Conservation (phyloP, 345 rosid species). For the Limnanthes douglasii region DNA sequence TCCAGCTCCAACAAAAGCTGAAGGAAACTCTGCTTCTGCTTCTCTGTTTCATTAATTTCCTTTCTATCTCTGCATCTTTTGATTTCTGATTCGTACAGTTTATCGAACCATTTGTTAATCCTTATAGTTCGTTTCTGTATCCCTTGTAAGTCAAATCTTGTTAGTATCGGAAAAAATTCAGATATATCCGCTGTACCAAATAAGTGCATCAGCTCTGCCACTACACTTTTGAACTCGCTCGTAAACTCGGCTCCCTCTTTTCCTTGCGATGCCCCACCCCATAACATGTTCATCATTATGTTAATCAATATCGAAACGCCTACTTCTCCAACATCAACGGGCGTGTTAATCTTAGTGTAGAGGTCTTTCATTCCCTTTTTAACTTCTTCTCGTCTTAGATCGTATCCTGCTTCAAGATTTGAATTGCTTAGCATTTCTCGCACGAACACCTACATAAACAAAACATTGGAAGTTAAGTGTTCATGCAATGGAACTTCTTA, state of each 20-base stretch:
- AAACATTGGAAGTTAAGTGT: too few relatives aligned
- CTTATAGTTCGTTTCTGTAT: slow-evolving; percentile 8
- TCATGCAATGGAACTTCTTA: too few relatives aligned
- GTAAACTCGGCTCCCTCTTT: slow-evolving; percentile 2
- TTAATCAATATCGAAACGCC: slow-evolving; percentile 8
- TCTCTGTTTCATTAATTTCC: too few relatives aligned
- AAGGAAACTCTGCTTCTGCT: too few relatives aligned
- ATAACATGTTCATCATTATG: slow-evolving; percentile 13
- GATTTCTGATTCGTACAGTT: slow-evolving; percentile 10
- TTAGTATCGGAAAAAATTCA: slow-evolving; percentile 25
- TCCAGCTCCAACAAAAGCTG: too few relatives aligned
- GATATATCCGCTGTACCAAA: slow-evolving; percentile 27
- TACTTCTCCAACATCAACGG: too few relatives aligned
- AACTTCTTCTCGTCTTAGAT: slow-evolving; percentile 13
- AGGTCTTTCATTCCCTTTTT: slow-evolving; percentile 7
- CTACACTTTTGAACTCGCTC: slow-evolving; percentile 7
- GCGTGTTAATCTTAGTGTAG: too few relatives aligned
- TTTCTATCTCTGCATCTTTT: too few relatives aligned
- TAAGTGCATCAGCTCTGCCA: slow-evolving; percentile 9
- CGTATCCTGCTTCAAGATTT: slow-evolving; percentile 16
- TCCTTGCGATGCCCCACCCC: slow-evolving; percentile 18
- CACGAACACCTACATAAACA: slow-evolving; percentile 10
- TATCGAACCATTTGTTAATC: slow-evolving; percentile 1
- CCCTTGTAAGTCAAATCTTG: slow-evolving; percentile 31
- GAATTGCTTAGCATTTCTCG: slow-evolving; percentile 10